Evolutionary conservation across 1,284 basidiomycete genomes (phyloP).

Genomic region (Flammula alnicola): DNA sequence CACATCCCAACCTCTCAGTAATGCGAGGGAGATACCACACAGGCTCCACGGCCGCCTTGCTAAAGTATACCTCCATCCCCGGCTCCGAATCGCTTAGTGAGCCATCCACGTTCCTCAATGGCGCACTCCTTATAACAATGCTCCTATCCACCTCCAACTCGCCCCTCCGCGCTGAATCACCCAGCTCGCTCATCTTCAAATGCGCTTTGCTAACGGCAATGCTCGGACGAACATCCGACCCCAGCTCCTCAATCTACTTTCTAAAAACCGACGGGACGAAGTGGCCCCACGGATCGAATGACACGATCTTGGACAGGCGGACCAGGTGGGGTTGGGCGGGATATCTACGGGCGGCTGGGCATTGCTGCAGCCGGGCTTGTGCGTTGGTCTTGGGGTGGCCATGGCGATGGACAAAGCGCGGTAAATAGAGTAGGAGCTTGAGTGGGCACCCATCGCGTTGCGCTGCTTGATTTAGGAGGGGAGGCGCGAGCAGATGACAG

Average conservation of each 20-base stretch:
- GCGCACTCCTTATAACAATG: slow-evolving; percentile 73
- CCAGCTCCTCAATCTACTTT: slow-evolving; percentile 66
- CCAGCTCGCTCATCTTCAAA: slow-evolving; percentile 91
- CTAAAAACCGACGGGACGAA: slow-evolving; percentile 82
- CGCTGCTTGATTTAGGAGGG: slow-evolving; percentile 85
- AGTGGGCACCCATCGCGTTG: slow-evolving; percentile 94
- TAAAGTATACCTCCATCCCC: slow-evolving; percentile 87
- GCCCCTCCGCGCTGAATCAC: slow-evolving; percentile 79
- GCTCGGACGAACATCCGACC: slow-evolving; percentile 83
- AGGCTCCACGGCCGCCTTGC: slow-evolving; percentile 89
- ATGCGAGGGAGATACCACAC: slow-evolving; percentile 98
- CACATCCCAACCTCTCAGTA: slow-evolving; percentile 88
- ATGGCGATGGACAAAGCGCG: slow-evolving; percentile 91
- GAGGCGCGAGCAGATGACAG: slow-evolving; percentile 89
- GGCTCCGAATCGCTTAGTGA: slow-evolving; percentile 63
- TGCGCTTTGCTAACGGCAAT: slow-evolving; percentile 91
- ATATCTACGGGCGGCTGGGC: slow-evolving; percentile 91
- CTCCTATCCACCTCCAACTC: slow-evolving; percentile 83
- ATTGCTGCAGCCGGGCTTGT: slow-evolving; percentile 86
- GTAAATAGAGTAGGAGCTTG: slow-evolving; percentile 94
- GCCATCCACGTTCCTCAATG: slow-evolving; percentile 66
- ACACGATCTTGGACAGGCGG: slow-evolving; percentile 83
- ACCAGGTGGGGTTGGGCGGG: slow-evolving; percentile 84
- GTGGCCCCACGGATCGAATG: slow-evolving; percentile 95
- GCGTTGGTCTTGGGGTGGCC: slow-evolving; percentile 84